A percentile compares a stretch with the other conserved stretches of the same genome.
phyloP scores from a whole-genome alignment of 495 filamentous ascomycete genomes.

The Neohortaea acidophila region DNA sequence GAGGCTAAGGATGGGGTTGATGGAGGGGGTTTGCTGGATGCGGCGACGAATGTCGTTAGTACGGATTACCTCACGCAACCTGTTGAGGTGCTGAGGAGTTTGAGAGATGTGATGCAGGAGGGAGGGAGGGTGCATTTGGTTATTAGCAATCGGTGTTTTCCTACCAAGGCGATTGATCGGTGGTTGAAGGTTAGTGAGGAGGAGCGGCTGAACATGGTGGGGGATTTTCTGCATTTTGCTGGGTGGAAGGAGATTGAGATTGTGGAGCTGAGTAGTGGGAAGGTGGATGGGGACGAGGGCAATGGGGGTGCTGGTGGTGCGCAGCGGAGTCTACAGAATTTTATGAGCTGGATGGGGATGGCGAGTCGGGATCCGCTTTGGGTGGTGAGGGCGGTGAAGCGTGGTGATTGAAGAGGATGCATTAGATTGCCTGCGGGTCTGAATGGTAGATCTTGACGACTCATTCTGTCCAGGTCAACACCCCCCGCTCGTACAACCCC shows the following conservation, averaged over 20 bases:
- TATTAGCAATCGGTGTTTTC: slow-evolving; percentile 35
- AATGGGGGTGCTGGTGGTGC: background rate
- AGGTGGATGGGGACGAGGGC: slow-evolving; percentile 7
- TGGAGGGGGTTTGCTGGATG: slow-evolving; percentile 19
- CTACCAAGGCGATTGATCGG: slow-evolving; percentile 24
- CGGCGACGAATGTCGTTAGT: slow-evolving; percentile 30
- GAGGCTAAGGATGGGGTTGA: slow-evolving; percentile 1
- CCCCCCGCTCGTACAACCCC: slow-evolving; percentile 32
- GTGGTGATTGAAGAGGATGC: no score
- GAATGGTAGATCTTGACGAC: background rate
- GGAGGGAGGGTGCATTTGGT: slow-evolving; percentile 31
- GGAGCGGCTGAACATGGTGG: slow-evolving; percentile 30
- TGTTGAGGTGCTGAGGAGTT: slow-evolving; percentile 23
- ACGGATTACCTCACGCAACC: slow-evolving; percentile 33
- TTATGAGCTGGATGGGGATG: slow-evolving; percentile 19
- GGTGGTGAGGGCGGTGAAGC: slow-evolving; percentile 17
- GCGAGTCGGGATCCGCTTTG: slow-evolving; percentile 16
- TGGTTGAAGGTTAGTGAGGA: slow-evolving; percentile 18
- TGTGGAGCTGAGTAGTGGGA: slow-evolving; percentile 29
- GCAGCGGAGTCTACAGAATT: slow-evolving; percentile 7
- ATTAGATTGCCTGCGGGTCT: no score
- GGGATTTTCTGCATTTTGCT: slow-evolving; percentile 31
- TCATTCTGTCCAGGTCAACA: slow-evolving; percentile 31
- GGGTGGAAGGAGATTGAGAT: slow-evolving; percentile 34
- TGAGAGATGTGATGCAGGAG: slow-evolving; percentile 18